Evolutionary conservation across 768 basidiomycete species (phyloP).

Genomic region (Pulveroboletus sp.): DNA sequence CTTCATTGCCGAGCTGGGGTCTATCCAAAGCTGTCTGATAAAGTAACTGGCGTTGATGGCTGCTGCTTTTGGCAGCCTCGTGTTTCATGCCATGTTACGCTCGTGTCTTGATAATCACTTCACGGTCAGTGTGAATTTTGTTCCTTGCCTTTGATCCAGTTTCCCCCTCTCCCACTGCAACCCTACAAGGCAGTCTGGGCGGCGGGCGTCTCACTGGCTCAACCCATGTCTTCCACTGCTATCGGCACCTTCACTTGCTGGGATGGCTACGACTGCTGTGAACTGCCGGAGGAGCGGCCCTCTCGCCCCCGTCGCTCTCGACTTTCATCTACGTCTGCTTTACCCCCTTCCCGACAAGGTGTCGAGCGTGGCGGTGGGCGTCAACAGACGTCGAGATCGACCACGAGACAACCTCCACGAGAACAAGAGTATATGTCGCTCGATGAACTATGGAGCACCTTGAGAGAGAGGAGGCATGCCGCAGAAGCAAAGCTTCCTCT

Average conservation of each 20-base stretch:
- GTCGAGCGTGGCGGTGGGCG: conserved; percentile 21
- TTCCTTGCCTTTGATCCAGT: conserved; percentile 12
- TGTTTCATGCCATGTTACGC: conserved; percentile 28
- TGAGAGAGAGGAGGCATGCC: conserved; percentile 60
- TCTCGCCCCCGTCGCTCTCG: conserved; percentile 18
- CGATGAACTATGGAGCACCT: conserved; percentile 60
- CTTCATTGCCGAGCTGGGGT: conserved; percentile 13
- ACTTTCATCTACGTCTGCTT: conserved; percentile 17
- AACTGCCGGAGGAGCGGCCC: conserved; percentile 19
- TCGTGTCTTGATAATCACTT: conserved; percentile 31
- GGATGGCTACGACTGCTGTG: conserved; percentile 28
- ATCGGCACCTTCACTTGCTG: conserved; percentile 33
- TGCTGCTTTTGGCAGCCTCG: conserved; percentile 33
- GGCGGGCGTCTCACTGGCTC: conserved; percentile 12
- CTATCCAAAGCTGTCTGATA: conserved; percentile 16
- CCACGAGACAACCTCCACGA: conserved; percentile 9
- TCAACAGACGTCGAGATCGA: conserved; percentile 15
- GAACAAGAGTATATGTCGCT: conserved; percentile 34
- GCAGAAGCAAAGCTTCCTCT: conserved; percentile 64
- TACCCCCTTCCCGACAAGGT: conserved; percentile 8
- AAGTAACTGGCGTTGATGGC: conserved; percentile 23
- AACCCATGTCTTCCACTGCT: conserved; percentile 30
- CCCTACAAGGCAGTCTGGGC: conserved; percentile 20
- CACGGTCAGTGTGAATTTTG: conserved; percentile 23
- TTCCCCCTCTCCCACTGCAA: conserved; percentile 17